Conservation (phyloP, 441 rosid genomes). For the Euphorbia schlechtendalii region DNA sequence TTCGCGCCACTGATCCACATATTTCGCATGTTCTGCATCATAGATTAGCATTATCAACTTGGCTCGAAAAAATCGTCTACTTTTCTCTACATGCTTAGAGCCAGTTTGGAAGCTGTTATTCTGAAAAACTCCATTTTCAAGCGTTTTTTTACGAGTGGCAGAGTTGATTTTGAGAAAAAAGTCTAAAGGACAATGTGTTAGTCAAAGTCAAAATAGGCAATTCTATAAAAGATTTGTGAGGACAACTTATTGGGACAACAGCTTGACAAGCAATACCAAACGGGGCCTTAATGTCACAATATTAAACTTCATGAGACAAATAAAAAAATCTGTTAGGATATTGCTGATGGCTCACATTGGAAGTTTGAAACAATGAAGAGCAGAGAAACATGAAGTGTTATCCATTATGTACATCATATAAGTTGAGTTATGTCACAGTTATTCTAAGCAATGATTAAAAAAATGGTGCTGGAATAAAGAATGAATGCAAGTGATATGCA, state of each 20-base stretch:
- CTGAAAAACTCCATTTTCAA: too few relatives aligned
- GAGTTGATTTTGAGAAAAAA: too few relatives aligned
- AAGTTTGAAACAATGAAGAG: background rate
- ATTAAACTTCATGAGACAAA: background rate
- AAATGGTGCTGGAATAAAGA: background rate
- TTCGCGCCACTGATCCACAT: slow-evolving; percentile 43
- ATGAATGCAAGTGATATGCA: slow-evolving; percentile 1
- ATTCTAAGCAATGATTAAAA: background rate
- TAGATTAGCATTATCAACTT: background rate
- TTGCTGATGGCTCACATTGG: background rate
- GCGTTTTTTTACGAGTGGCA: too few relatives aligned
- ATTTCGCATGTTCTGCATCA: slow-evolving; percentile 64
- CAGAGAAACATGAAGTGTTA: background rate
- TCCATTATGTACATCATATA: background rate
- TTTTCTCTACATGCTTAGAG: too few relatives aligned
- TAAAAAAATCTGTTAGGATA: background rate
- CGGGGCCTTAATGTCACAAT: background rate
- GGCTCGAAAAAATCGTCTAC: too few relatives aligned
- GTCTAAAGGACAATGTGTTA: too few relatives aligned
- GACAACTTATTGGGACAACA: too few relatives aligned
- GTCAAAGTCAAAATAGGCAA: too few relatives aligned
- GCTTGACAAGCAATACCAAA: too few relatives aligned
- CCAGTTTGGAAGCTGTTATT: too few relatives aligned
- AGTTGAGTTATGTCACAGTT: background rate
- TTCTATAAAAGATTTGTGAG: too few relatives aligned